These are phyloP conservation scores for Colletotrichum sp. DNA, from an alignment of 2,329 filamentous ascomycete genomes.

Conservation along the genomic window DNA sequence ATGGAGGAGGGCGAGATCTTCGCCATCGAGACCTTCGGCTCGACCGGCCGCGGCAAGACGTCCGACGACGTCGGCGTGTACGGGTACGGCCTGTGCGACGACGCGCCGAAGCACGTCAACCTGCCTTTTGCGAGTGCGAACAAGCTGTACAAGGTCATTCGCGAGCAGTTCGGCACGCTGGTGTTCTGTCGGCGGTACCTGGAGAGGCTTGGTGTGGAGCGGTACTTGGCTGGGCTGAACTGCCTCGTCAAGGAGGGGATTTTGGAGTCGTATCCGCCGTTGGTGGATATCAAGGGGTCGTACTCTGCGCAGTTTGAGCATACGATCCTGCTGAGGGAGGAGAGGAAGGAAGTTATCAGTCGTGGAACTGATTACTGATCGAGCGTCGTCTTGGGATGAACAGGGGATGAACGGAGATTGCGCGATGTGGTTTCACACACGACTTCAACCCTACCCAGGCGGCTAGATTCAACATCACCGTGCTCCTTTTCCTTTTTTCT, in stretches of 20 bases:
- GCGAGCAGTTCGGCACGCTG: conserved; percentile 66
- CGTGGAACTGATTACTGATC: conserved; percentile 56
- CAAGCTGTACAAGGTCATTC: conserved; percentile 61
- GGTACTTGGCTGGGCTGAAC: conserved; percentile 66
- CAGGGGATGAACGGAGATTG: neutral
- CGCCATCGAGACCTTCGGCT: conserved; percentile 95
- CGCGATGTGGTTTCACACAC: neutral
- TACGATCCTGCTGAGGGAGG: conserved; percentile 50
- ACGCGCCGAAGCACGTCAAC: conserved; percentile 37
- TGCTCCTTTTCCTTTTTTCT: neutral
- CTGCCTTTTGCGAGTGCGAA: conserved; percentile 59
- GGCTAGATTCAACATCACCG: neutral
- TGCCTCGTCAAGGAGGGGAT: conserved; percentile 61
- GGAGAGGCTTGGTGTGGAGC: conserved; percentile 65
- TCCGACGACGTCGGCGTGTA: conserved; percentile 76
- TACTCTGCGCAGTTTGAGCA: conserved; percentile 71
- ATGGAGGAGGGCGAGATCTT: conserved; percentile 98
- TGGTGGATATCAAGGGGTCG: conserved; percentile 63
- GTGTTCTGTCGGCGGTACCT: conserved; percentile 68
- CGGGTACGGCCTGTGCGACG: conserved; percentile 51
- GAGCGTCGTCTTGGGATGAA: neutral
- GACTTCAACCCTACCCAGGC: neutral
- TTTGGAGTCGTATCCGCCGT: conserved; percentile 60
- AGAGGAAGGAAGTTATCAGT: conserved; percentile 56
- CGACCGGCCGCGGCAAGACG: conserved; percentile 88